Evolutionary conservation across 495 filamentous ascomycete species (phyloP).

Genomic region (Glutinoglossum americanum): DNA sequence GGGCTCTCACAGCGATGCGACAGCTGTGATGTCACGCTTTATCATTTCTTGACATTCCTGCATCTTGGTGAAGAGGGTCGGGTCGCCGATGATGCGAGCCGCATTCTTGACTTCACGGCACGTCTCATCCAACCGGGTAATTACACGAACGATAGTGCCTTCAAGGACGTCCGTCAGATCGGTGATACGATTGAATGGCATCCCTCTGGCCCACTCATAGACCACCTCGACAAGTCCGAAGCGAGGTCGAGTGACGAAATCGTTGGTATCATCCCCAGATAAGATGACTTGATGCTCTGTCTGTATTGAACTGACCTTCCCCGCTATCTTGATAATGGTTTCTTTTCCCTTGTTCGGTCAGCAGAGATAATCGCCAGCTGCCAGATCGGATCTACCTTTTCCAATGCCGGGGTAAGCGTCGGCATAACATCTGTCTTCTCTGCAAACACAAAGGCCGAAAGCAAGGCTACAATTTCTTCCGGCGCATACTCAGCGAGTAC

Average conservation of each 20-base stretch:
- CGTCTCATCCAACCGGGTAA: slow-evolving; percentile 82
- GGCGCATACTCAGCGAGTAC: slow-evolving; percentile 88
- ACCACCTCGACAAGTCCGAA: slow-evolving; percentile 95
- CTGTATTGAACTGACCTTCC: slow-evolving; percentile 77
- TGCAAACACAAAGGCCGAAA: slow-evolving; percentile 95
- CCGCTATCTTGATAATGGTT: slow-evolving; percentile 68
- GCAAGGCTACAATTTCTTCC: slow-evolving; percentile 84
- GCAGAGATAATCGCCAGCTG: not conserved
- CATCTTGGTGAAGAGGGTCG: slow-evolving; percentile 86
- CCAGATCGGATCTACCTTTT: slow-evolving; percentile 22
- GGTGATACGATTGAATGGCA: slow-evolving; percentile 96
- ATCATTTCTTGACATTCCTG: slow-evolving; percentile 89
- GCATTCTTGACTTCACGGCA: slow-evolving; percentile 96
- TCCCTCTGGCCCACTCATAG: slow-evolving; percentile 93
- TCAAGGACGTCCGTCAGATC: slow-evolving; percentile 92
- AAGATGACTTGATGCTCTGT: slow-evolving; percentile 77
- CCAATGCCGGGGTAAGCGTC: slow-evolving; percentile 61
- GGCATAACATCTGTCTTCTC: slow-evolving; percentile 80
- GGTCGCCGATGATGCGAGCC: slow-evolving; percentile 89
- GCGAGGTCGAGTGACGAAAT: slow-evolving; percentile 67
- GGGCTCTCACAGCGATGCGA: slow-evolving; percentile 58
- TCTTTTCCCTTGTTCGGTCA: slow-evolving; percentile 33
- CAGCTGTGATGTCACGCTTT: slow-evolving; percentile 82
- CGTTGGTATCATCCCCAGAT: slow-evolving; percentile 68
- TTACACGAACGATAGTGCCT: slow-evolving; percentile 85